Evolutionary conservation across 164 flowering plant genomes (phyloP).

Genomic region (Tetrastigma voinierianum): DNA sequence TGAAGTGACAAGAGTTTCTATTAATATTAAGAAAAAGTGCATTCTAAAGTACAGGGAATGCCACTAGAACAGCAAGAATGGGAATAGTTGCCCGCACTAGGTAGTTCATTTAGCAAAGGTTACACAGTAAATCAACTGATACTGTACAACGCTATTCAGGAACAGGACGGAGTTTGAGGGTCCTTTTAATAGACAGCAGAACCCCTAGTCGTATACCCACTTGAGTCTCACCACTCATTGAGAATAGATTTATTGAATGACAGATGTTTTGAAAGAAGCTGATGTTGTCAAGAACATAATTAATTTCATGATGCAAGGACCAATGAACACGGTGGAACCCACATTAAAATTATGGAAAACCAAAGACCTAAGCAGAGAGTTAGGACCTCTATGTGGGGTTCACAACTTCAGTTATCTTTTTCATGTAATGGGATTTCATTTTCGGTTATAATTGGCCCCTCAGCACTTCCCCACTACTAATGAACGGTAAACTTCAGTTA

Average conservation of each 20-base stretch:
- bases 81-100: too few relatives aligned
- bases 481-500: too few relatives aligned
- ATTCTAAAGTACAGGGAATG: not conserved
- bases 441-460: too few relatives aligned
- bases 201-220: not conserved
- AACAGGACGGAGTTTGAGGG: not conserved
- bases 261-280: not conserved
- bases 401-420: too few relatives aligned
- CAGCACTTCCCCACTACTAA: too few relatives aligned
- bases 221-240: not conserved
- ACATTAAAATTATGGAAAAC: not conserved
- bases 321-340: not conserved
- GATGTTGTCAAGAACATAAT: too few relatives aligned
- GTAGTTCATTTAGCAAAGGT: too few relatives aligned
- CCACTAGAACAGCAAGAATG: not conserved
- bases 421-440: too few relatives aligned
- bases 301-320: not conserved
- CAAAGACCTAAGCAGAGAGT: not conserved
- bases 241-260: not conserved
- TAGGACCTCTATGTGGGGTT: not conserved
- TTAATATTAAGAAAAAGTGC: not conserved
- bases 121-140: not conserved
- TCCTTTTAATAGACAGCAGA: not conserved
- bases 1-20: conserved; percentile 6
- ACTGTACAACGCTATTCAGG: not conserved